phyloP scores from a whole-genome alignment of 495 filamentous ascomycete species.

The Penicillium silybi region DNA sequence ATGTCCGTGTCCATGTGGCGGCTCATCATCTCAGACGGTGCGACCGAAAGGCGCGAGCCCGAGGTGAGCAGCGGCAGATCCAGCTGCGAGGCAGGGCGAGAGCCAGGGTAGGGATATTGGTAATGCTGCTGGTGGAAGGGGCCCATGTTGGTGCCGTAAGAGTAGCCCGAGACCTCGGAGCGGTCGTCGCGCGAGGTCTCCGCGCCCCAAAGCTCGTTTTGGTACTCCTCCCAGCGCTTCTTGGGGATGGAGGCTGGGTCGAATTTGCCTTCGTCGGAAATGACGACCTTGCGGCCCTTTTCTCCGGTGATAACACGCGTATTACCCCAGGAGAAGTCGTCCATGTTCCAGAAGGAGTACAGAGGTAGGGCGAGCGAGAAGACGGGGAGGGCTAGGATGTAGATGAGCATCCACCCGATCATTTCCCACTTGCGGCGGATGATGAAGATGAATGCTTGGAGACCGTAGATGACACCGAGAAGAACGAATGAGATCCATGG shows the following conservation, averaged over 20 bases:
- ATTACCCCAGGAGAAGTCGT: constrained; percentile 99
- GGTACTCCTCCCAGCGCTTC: constrained; percentile 99
- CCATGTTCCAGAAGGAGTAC: constrained; percentile 99
- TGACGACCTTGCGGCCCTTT: constrained; percentile 84
- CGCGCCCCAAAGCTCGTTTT: constrained; percentile 88
- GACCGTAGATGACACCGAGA: constrained; percentile 89
- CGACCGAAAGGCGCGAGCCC: constrained; percentile 72
- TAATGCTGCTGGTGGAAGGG: constrained; percentile 50
- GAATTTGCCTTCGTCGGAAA: constrained; percentile 97
- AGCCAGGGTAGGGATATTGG: constrained; percentile 40
- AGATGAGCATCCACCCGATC: constrained; percentile 98
- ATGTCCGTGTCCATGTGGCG: constrained; percentile 57
- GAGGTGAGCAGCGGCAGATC: constrained; percentile 49
- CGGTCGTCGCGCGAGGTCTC: constrained; percentile 82
- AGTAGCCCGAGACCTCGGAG: constrained; percentile 87
- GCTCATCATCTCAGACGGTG: constrained; percentile 69
- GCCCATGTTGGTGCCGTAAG: constrained; percentile 82
- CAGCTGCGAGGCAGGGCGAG: constrained; percentile 72
- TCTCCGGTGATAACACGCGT: constrained; percentile 98
- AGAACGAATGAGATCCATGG: constrained; percentile 85
- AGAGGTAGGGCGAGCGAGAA: constrained; percentile 88
- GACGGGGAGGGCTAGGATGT: constrained; percentile 85
- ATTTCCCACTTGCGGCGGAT: constrained; percentile 96
- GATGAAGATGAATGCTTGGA: constrained; percentile 97
- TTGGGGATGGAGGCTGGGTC: constrained; percentile 88